Evolutionary conservation across 225 moss, liverwort and hornwort species (phyloP).

Genomic region (Marchantia polymorpha): DNA sequence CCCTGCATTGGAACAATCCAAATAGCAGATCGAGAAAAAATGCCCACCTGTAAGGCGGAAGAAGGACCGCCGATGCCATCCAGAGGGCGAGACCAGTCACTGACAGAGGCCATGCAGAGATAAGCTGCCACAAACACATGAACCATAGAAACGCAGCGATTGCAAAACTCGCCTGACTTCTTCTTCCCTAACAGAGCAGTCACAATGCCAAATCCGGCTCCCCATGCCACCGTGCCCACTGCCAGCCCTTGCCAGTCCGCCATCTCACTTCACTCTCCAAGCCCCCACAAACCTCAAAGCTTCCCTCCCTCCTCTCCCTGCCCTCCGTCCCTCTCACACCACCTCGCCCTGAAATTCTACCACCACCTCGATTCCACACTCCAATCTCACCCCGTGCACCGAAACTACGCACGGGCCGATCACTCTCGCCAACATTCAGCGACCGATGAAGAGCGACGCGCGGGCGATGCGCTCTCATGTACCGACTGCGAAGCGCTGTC

Average conservation of each 20-base stretch:
- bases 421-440: neutral
- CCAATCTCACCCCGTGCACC: neutral
- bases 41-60: constrained; percentile 55
- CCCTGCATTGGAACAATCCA: neutral
- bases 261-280: constrained; percentile 14
- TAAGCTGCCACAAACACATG: constrained; percentile 66
- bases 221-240: constrained; percentile 63
- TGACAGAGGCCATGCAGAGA: constrained; percentile 58
- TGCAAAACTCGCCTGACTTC: constrained; percentile 78
- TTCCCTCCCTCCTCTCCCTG: neutral
- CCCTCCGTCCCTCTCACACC: too few species aligned
- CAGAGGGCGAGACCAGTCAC: constrained; percentile 72
- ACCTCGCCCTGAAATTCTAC: neutral
- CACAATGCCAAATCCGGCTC: constrained; percentile 45
- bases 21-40: neutral
- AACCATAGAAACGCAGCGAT: constrained; percentile 74
- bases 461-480: neutral
- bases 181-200: constrained; percentile 34
- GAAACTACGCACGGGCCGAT: neutral
- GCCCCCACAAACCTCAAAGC: neutral
- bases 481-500: neutral
- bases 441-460: neutral
- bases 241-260: constrained; percentile 36
- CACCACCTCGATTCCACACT: neutral
- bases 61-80: constrained; percentile 71